These are phyloP conservation scores for Miscanthus sacchariflorus DNA, from an alignment of 202 grass and related monocot species.

Conservation along the genomic window DNA sequence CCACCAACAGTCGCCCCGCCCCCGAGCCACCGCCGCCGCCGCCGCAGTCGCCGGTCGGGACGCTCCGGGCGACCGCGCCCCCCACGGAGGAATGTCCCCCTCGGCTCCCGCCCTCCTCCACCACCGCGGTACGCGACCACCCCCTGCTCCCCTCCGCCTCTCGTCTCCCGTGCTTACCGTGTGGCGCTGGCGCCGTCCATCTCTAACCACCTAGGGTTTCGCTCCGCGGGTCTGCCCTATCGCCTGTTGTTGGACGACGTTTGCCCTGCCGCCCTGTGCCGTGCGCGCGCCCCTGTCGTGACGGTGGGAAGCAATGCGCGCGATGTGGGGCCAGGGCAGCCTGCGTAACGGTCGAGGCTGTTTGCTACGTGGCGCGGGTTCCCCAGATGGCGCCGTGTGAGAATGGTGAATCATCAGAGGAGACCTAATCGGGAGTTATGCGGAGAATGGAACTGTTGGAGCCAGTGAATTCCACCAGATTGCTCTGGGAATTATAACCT, in stretches of 20 bases:
- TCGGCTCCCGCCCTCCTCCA: conserved; percentile 39
- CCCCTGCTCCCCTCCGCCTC: background rate
- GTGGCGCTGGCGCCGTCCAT: background rate
- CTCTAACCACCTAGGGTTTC: conserved; percentile 35
- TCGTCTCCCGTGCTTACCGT: background rate
- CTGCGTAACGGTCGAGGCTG: background rate
- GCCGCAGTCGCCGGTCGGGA: background rate
- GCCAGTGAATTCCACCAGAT: background rate
- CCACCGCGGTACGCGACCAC: conserved; percentile 55
- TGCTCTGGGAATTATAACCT: background rate
- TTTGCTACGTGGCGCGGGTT: conserved; percentile 9
- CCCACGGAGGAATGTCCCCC: conserved; percentile 35
- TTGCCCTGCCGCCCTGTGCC: conserved; percentile 9
- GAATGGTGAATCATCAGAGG: background rate
- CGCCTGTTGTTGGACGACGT: background rate
- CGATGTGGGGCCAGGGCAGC: background rate
- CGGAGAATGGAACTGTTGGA: background rate
- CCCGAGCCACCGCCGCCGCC: background rate
- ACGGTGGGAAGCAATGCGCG: conserved; percentile 9
- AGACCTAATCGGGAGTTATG: background rate
- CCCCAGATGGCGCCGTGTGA: background rate
- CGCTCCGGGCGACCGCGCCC: background rate
- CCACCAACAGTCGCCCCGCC: conserved; percentile 19
- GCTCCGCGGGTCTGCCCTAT: background rate
- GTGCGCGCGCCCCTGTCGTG: background rate